phyloP scores from a whole-genome alignment of 1,139 yeast species.

The Geotrichum macrosporum region DNA sequence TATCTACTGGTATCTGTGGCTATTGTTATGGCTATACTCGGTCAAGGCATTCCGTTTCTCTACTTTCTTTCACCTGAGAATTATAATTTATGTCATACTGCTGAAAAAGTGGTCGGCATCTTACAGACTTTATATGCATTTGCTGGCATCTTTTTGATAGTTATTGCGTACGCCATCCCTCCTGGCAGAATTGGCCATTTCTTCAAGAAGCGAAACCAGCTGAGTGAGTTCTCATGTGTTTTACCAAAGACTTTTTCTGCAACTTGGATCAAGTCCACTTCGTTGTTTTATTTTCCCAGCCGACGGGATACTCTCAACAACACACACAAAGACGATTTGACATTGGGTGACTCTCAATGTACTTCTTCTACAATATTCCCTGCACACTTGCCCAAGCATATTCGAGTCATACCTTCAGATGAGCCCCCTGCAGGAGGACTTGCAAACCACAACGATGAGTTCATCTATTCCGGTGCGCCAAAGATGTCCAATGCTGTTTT shows the following conservation, averaged over 20 bases:
- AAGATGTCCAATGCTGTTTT: conserved; percentile 43
- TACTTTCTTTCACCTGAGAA: conserved; percentile 49
- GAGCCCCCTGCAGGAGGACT: conserved; percentile 40
- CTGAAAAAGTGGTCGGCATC: conserved; percentile 56
- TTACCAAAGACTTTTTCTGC: conserved; percentile 59
- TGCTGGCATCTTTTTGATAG: conserved; percentile 49
- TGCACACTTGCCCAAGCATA: conserved; percentile 45
- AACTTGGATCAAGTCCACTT: conserved; percentile 70
- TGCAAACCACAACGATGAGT: conserved; percentile 35
- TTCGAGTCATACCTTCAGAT: conserved; percentile 43
- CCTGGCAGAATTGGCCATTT: conserved; percentile 55
- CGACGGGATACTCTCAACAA: conserved; percentile 27
- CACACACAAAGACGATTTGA: too few relatives aligned
- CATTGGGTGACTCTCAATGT: conserved; percentile 52
- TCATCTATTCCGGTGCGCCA: conserved; percentile 44
- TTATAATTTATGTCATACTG: conserved; percentile 52
- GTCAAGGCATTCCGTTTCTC: conserved; percentile 61
- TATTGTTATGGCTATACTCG: conserved; percentile 62
- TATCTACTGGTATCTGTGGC: conserved; percentile 56
- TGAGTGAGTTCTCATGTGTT: conserved; percentile 22
- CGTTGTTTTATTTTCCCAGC: conserved; percentile 43
- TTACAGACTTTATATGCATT: conserved; percentile 56
- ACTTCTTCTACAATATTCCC: too few relatives aligned
- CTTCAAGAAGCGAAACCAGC: conserved; percentile 38
- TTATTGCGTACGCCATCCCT: conserved; percentile 51